Evolutionary conservation across 2,329 filamentous ascomycete species (phyloP), one percentile per base, ranked within the genome.

Genomic region (Aspergillus fructus): DNA sequence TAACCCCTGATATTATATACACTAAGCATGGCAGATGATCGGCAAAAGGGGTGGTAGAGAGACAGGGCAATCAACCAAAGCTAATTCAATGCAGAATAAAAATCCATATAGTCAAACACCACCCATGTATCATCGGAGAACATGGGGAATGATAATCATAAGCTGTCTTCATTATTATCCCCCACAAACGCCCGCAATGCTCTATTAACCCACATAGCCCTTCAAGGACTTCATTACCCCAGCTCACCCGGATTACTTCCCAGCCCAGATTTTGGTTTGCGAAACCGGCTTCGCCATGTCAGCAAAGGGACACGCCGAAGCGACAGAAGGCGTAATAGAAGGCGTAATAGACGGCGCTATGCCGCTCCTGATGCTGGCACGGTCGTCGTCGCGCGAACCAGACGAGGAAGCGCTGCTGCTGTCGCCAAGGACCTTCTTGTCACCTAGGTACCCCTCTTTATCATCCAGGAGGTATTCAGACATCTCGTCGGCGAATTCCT

Each of bases 391-490:
- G 12, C 57, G 60, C 5, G 68, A 71, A 50, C 65, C 67, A 6
- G 58, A 55, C 3, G 70, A 67, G 5, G 51, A 24, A 9, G 19
- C 48, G 23, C 51, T 48, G 49, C 33, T 49, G 55, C 61, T 68
- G 34, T 69, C 68, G 2, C 71, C 70, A 8, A 76, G 63, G 42
- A 89, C 75, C 68, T 82, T 84, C 73, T 84, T 85, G 1, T 86
- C 86, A 62, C 86, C 81, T 19, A 89, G 65, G 65, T 83, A 89
- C 0, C 87, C 87, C 67, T 89, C 87, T 52, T 78, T 76, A 68
- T 89, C 85, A 45, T 80, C 74, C 13, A 81, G 76, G 40, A 63
- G 65, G 51, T 68, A 67, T 19, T 78, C 66, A 21, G 74, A 74
- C 59, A 76, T 75, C 51, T 75, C 71, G 4, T 80, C 76, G 23